Evolutionary conservation across 2,329 filamentous ascomycete species (phyloP), one percentile per base, ranked within the genome.

Genomic region (Hortaea werneckii): DNA sequence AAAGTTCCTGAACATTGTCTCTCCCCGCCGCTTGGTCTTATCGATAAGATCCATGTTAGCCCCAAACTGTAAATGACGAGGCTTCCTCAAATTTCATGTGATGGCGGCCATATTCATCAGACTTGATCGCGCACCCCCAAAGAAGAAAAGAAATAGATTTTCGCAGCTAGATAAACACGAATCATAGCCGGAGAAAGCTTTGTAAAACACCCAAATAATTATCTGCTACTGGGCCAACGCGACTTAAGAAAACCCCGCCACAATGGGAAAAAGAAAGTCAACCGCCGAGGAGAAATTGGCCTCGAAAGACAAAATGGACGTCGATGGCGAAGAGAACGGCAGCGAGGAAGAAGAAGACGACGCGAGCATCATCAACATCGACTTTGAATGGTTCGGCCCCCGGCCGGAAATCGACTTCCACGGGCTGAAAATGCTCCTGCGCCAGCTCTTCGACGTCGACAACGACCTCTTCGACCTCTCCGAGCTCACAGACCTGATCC

Each of bases 381-480:
- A 96, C 54, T 98, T 98, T 60, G 92, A 98, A 71, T 96, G 88
- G 85, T 98, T 96, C 72, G 94, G 95, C 68, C 94, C 90, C 51
- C 83, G 92, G 58, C 76, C 85, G 1, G 80, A 85, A 6, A 77
- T 94, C 58, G 92, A 98, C 67, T 96, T 96, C 67, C 90, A 96
- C 68, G 92, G 92, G 48, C 78, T 94, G 57, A 95, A 95, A 67
- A 83, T 80, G 7, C 79, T 98, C 6, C 69, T 95, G 49, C 85
- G 90, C 49, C 92, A 98, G 67, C 79, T 98, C 37, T 82, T 98
- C 65, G 92, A 96, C 65, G 79, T 85, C 44, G 92, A 98, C 68
- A 77, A 84, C 40, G 77, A 83, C 49, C 74, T 94, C 29, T 87
- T 95, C 71, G 84, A 96, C 66, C 77, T 95, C 55, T 95, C 88